Evolutionary conservation across 352 stramenopile species (phyloP).

Genomic region (Aphanomyces astaci): DNA sequence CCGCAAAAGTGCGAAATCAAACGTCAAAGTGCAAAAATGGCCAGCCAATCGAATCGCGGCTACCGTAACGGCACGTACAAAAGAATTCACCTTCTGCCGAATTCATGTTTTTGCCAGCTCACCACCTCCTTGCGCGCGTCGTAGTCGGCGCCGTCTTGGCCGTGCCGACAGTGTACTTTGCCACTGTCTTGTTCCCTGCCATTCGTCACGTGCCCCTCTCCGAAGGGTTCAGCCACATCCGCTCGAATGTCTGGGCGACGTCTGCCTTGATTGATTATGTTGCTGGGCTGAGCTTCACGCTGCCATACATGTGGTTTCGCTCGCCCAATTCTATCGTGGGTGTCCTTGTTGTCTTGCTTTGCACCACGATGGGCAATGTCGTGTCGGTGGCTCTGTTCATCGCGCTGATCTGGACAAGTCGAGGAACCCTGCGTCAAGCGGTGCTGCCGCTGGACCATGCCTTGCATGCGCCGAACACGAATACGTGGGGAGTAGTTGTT

Average conservation of each 20-base stretch:
- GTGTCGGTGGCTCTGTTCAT: constrained; percentile 7
- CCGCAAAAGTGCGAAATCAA: no score
- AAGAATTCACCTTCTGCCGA: not conserved
- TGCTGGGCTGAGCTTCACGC: not conserved
- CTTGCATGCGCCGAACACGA: constrained; percentile 1
- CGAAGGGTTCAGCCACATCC: constrained; percentile 13
- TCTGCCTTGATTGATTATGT: constrained; percentile 8
- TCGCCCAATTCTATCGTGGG: not conserved
- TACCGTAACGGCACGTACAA: not conserved
- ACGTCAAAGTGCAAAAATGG: no score
- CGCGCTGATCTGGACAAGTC: not conserved
- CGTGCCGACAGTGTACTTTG: constrained; percentile 9
- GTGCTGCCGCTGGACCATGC: not conserved
- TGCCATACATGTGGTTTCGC: constrained; percentile 13
- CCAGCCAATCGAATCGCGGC: not conserved
- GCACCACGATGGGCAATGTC: constrained; percentile 7
- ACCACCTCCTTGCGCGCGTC: not conserved
- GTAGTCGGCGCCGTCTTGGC: not conserved
- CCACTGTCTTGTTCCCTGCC: not conserved
- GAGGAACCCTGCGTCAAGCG: not conserved
- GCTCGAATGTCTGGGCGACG: constrained; percentile 10
- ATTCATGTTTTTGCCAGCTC: not conserved
- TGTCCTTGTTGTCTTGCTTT: not conserved
- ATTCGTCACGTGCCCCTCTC: constrained; percentile 7
- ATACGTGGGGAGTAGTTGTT: constrained; percentile 1